Evolutionary conservation across 805 yeast species (phyloP), one percentile per base, ranked within the genome.

Genomic region (Saturnispora ahearnii): DNA sequence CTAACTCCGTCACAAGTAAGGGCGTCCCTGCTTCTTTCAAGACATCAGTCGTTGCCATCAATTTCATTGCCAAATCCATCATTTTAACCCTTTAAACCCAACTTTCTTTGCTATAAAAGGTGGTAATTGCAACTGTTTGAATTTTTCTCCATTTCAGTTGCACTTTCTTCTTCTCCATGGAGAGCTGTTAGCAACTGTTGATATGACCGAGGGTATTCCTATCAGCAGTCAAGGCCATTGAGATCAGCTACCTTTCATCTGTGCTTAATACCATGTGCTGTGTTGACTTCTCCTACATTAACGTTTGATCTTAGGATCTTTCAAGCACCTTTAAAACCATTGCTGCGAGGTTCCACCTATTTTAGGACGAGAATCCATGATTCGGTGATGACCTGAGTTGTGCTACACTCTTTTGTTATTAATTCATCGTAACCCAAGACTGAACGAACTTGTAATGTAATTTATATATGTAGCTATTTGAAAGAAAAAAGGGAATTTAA

Each of bases 371-470:
- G 68, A 61, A 63, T 79, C 89, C 95, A 87, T 87, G 95, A 87
- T 83, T 81, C 75, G 86, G 90, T 84, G 96, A 87, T 87, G 95
- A 87, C 96, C 96, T 87, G 81, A 73, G 71, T 82, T 67, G 74
- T 85, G 91, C 80, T 65, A 85, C 87, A 85, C 73, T 58, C 53
- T 26, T 42, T 41, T 31, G n/a, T 18, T 26, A 18, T 28, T 22
- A 5, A 18, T 7, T 22, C 34, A 15, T 5, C 12, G 24, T 41
- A 41, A 41, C 28, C 10, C 22, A 18, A 36, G 12, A 36, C 18
- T 18, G 40, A 7, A 28, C 13, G 40, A 7, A 28, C 13, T 22
- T 22, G 43, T 40, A 40, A 22, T 40, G 13, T 18, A 9, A 38
- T 10, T 18, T 26, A 26, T 6, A 26, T 6, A 26, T 26, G 29